phyloP scores from a whole-genome alignment of 208 protist genomes.

The Leishmania aethiopica region DNA sequence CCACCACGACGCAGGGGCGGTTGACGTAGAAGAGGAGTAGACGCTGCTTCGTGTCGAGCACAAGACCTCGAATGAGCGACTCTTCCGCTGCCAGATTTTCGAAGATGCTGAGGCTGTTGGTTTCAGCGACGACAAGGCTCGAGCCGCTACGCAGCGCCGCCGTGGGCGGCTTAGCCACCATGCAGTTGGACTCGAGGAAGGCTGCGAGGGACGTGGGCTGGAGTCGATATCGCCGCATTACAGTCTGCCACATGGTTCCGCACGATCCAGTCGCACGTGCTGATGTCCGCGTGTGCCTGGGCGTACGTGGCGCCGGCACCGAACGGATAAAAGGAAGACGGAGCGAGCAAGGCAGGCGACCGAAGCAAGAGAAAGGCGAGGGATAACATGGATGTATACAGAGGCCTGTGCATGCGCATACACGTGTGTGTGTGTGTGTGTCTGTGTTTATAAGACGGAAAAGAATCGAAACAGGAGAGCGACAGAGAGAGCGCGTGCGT shows the following conservation, averaged over 20 bases:
- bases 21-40: constrained; percentile 82
- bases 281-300: background rate
- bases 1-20: constrained; percentile 81
- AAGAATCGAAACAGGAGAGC: too few species aligned
- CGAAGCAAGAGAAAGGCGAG: background rate
- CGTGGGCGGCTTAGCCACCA: background rate
- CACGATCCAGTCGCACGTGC: background rate
- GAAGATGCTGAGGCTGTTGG: constrained; percentile 60
- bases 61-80: constrained; percentile 63
- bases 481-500: background rate
- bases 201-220: background rate
- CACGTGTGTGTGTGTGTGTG: too few species aligned
- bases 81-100: constrained; percentile 81
- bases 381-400: background rate
- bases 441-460: too few species aligned
- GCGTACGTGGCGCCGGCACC: background rate
- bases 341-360: background rate
- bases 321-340: background rate
- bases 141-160: constrained; percentile 9
- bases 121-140: constrained; percentile 33
- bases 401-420: background rate
- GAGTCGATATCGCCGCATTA: background rate
- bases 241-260: constrained; percentile 13
- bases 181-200: constrained; percentile 14
- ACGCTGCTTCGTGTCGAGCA: constrained; percentile 35